Base-by-base conservation (phyloP, 2,329 filamentous ascomycete species). In the Aureobasidium sp. region DNA sequence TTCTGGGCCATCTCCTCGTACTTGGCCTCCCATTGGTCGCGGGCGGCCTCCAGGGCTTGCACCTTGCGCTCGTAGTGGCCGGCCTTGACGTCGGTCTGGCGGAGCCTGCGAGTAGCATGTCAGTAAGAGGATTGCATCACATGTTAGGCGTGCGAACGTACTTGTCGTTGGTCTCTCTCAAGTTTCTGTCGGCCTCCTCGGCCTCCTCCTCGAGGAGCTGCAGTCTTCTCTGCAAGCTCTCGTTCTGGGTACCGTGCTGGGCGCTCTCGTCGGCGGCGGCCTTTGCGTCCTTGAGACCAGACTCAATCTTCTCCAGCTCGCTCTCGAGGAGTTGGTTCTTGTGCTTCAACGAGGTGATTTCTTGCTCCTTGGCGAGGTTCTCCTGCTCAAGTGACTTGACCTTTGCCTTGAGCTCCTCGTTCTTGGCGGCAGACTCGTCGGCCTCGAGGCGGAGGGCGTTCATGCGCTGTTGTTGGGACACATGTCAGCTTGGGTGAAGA, bases 11-110 rank as follows among this genome's bases (percentile, higher is more conserved):
- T 95, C 77, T 97, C 93, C 80, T 97, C 94, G 81, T 95, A 97
- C 83, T 99, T 97, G 78, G 83, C 76, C 83, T 97, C 94, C 92
- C 92, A 97, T 78, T 92, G 86, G 78, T 97, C 91, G 72, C 90
- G 89, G 76, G 92, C 86, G 73, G 85, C 82, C 81, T 99, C 94
- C 73, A 97, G 87, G 71, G 94, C 93, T 79, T 97, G 91, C 70
- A 97, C 94, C 84, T 97, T 97, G 80, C 94, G 94, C 83, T 99
- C 94, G 79, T 93, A 97, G 82, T 99, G 93, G 72, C 93, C 94
- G 73, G 93, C 92, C 84, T 97, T 97, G 80, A 97, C 91, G 76
- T 99, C 94, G 80, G 94, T 97, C 82, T 96, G 92, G 77, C 94
- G 92, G 74, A 97, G 90, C 81, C 94, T 99, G 70, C 67, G 62